phyloP scores from a whole-genome alignment of 306 rosid species.

The Gastrolobium villosum region DNA sequence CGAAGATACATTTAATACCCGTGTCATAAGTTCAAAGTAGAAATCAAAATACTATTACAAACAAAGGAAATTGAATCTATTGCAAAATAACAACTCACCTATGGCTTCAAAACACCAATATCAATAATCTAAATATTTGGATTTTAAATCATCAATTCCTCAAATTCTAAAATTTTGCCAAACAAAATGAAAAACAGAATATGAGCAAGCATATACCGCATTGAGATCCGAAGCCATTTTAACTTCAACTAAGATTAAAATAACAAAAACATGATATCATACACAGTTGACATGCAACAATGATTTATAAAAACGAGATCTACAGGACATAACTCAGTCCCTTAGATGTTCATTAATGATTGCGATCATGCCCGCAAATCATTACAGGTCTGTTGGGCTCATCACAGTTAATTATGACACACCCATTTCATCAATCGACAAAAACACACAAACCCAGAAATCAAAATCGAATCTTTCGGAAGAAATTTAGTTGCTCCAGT shows the following conservation, averaged over 20 bases:
- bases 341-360: constrained; percentile 69
- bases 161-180: neutral
- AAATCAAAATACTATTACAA: neutral
- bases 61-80: neutral
- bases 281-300: neutral
- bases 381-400: constrained; percentile 77
- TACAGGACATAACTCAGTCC: constrained; percentile 56
- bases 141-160: neutral
- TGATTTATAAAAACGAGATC: neutral
- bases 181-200: neutral
- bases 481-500: constrained; percentile 55
- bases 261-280: neutral
- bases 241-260: neutral
- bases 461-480: neutral
- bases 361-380: constrained; percentile 76
- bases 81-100: neutral
- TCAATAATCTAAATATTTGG: neutral
- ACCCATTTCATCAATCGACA: constrained; percentile 1
- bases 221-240: neutral
- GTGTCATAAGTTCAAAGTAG: neutral
- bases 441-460: neutral
- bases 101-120: neutral
- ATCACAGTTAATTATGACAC: constrained; percentile 47
- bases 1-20: too few species aligned
- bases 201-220: neutral